Base-by-base conservation (phyloP, 2,329 filamentous ascomycete genomes). In the Curvularia eragrostidis region DNA sequence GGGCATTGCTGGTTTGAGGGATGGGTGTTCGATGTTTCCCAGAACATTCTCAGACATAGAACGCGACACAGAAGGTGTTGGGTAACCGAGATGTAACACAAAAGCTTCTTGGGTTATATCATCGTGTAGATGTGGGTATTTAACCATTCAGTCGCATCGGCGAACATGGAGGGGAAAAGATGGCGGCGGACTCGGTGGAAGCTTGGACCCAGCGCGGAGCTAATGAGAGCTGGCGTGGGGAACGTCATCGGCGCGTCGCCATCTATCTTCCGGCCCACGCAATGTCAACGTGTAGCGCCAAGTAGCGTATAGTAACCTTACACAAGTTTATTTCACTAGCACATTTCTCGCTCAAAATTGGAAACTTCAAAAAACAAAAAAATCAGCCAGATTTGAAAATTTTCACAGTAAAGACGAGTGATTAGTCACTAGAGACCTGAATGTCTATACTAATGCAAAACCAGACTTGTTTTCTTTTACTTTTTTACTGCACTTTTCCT, bases 1-100 rank as follows among this genome's bases (percentile, higher is more conserved):
- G 69, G 81, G 79, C 81, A 83, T 83, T 56, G 67, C 68, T 57
- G 67, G 43, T 42, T 54, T 44, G 51, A 52, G 21, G 48, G 54
- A 34, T 52, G n/a, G 49, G 54, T 26, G n/a, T 46, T 39, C 21
- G 51, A 58, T 41, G 43, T 53, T 58, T 41, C 55, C 56, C 48
- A 55, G 64, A 53, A 63, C 69, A 72, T 74, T 56, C 68, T 71
- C 60, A 34, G 30, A 24, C 52, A 41, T 10, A 48, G 30, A 30
- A 41, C n/a, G 47, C 23, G 3, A 43, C 52, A 28, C 46, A 47
- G 44, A 39, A n/a, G 38, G 23, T 56, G 44, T 21, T 48, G 30
- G 24, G 5, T 41, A 34, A 41, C 18, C 24, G 19, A n/a, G 23
- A 49, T 49, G 15, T 15, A 18, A 49, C 34, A 32, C 7, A 21